Evolutionary conservation across 495 filamentous ascomycete genomes (phyloP).

Genomic region (Friedmanniomyces endolithicus): DNA sequence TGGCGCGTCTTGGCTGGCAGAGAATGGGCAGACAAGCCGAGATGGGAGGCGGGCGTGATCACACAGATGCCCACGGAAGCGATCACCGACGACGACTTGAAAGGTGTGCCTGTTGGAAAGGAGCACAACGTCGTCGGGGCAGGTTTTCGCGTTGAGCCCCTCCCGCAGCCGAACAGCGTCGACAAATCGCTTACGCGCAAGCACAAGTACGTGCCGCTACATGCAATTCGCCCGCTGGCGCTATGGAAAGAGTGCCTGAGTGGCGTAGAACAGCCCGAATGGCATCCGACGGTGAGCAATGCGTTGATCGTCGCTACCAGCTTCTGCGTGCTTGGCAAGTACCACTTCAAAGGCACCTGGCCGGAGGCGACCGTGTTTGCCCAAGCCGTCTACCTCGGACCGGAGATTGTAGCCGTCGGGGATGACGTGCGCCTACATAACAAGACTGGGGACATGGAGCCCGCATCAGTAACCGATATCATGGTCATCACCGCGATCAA

Average conservation of each 20-base stretch:
- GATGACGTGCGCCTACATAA: constrained; percentile 42
- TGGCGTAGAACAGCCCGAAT: constrained; percentile 28
- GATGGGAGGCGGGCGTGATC: constrained; percentile 47
- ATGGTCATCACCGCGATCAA: constrained; percentile 41
- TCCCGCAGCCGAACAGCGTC: constrained; percentile 36
- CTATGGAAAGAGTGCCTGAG: constrained; percentile 38
- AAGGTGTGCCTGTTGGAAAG: constrained; percentile 29
- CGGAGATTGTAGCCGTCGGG: constrained; percentile 40
- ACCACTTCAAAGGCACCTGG: constrained; percentile 42
- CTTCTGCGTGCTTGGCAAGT: constrained; percentile 40
- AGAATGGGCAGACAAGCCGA: constrained; percentile 29
- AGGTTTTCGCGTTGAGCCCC: constrained; percentile 48
- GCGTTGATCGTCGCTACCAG: constrained; percentile 43
- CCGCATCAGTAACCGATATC: constrained; percentile 41
- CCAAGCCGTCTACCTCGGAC: constrained; percentile 44
- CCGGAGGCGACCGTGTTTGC: constrained; percentile 40
- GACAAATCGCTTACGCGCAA: constrained; percentile 40
- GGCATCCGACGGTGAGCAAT: constrained; percentile 44
- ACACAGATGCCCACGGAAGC: constrained; percentile 36
- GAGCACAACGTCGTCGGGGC: constrained; percentile 36
- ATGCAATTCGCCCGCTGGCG: constrained; percentile 43
- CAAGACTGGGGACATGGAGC: constrained; percentile 14
- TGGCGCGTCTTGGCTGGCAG: constrained; percentile 26
- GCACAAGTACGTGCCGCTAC: constrained; percentile 43
- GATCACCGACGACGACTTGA: constrained; percentile 34